phyloP scores from a whole-genome alignment of 495 filamentous ascomycete species.

The Barbatosphaeria neglecta region DNA sequence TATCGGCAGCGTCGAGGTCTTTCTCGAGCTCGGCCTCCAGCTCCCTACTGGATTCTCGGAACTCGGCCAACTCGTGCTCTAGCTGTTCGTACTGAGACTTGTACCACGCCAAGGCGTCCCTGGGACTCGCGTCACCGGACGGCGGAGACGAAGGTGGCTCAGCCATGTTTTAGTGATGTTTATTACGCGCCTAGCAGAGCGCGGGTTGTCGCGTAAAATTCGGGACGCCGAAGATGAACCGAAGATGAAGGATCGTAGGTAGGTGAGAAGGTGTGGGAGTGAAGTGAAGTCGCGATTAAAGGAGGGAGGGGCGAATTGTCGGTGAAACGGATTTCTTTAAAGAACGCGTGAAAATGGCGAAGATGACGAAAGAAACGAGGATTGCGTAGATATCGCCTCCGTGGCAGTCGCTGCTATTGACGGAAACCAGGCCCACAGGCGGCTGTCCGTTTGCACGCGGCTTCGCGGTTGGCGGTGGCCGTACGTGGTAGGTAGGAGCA shows the following conservation, averaged over 20 bases:
- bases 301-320: background rate
- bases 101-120: constrained; percentile 80
- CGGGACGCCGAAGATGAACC: no score
- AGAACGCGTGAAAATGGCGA: background rate
- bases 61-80: constrained; percentile 83
- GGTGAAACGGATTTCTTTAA: background rate
- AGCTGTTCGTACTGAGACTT: constrained; percentile 91
- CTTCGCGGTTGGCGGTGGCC: background rate
- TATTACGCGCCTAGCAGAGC: constrained; percentile 1
- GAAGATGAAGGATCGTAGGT: no score
- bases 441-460: background rate
- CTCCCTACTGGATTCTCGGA: constrained; percentile 87
- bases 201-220: background rate
- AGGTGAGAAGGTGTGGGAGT: background rate
- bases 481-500: no score
- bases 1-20: constrained; percentile 91
- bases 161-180: constrained; percentile 38
- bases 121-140: constrained; percentile 41
- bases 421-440: background rate
- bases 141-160: constrained; percentile 54
- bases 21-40: constrained; percentile 91
- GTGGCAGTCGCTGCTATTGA: background rate
- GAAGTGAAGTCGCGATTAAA: background rate
- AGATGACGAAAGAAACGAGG: background rate
- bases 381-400: background rate